These are phyloP conservation scores for Microthlaspi erraticum DNA, from an alignment of 345 rosid species.

Conservation along the genomic window DNA sequence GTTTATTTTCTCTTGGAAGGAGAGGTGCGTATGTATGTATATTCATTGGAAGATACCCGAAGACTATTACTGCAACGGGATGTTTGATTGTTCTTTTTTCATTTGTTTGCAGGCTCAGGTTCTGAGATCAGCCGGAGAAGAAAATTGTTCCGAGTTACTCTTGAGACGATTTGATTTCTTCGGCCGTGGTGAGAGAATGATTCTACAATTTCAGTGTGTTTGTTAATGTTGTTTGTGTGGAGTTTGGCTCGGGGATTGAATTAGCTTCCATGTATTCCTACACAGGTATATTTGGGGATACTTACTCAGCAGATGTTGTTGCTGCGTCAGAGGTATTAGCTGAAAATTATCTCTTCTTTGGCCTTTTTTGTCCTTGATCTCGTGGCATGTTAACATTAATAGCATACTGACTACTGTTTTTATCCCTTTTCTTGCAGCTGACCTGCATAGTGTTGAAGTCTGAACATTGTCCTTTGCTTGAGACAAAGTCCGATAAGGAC, in stretches of 20 bases:
- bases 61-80: not conserved
- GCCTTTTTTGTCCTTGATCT: slow-evolving; percentile 22
- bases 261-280: slow-evolving; percentile 21
- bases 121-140: slow-evolving; percentile 57
- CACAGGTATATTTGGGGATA: slow-evolving; percentile 57
- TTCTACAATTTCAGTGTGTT: slow-evolving; percentile 11
- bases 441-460: slow-evolving; percentile 74
- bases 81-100: not conserved
- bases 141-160: slow-evolving; percentile 58
- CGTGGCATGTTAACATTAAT: not conserved
- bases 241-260: not conserved
- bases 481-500: slow-evolving; percentile 62
- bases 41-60: not conserved
- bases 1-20: slow-evolving; percentile 84
- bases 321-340: slow-evolving; percentile 69
- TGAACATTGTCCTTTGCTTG: slow-evolving; percentile 62
- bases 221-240: not conserved
- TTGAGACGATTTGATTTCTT: slow-evolving; percentile 80
- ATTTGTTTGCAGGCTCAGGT: slow-evolving; percentile 74
- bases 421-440: slow-evolving; percentile 53
- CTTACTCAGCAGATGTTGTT: slow-evolving; percentile 71
- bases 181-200: slow-evolving; percentile 65
- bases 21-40: slow-evolving; percentile 55
- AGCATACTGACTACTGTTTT: slow-evolving; percentile 14
- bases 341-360: not conserved